phyloP scores from a whole-genome alignment of 495 filamentous ascomycete genomes.

The Aspergillus bertholletiae region DNA sequence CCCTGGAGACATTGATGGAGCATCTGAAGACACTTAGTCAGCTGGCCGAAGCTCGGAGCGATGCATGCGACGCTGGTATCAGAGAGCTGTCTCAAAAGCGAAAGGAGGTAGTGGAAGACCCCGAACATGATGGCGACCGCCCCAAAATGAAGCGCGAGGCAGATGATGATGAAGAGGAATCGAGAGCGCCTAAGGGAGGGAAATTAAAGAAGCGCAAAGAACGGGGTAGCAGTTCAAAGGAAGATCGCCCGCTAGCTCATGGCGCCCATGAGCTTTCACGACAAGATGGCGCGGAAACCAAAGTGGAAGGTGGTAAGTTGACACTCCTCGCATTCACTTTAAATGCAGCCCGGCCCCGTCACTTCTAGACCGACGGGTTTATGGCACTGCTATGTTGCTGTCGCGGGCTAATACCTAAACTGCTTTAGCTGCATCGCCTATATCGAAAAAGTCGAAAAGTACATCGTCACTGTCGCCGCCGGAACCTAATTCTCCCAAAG shows the following conservation, averaged over 20 bases:
- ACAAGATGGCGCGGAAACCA: conserved; percentile 59
- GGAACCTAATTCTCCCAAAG: conserved; percentile 43
- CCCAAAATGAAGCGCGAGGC: conserved; percentile 49
- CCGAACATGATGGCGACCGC: conserved; percentile 42
- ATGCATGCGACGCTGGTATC: conserved; percentile 69
- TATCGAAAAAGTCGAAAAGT: conserved; percentile 48
- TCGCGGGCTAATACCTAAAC: conserved; percentile 1
- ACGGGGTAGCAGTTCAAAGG: conserved; percentile 41
- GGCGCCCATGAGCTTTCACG: conserved; percentile 63
- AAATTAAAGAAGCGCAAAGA: conserved; percentile 54
- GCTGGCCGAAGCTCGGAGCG: conserved; percentile 59
- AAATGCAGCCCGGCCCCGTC: background rate
- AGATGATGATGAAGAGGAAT: conserved; percentile 53
- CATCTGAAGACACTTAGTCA: conserved; percentile 63
- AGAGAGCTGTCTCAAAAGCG: conserved; percentile 61
- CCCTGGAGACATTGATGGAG: conserved; percentile 63
- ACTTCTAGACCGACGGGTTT: no score
- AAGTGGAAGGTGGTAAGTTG: conserved; percentile 59
- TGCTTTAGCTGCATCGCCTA: conserved; percentile 36
- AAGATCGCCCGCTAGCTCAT: conserved; percentile 56
- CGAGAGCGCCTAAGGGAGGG: conserved; percentile 36
- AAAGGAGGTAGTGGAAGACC: conserved; percentile 56
- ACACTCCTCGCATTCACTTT: background rate
- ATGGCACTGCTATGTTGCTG: no score
- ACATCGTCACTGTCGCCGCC: conserved; percentile 53